Base-by-base conservation (phyloP, 306 rosid genomes). In the Rosa lucieae region DNA sequence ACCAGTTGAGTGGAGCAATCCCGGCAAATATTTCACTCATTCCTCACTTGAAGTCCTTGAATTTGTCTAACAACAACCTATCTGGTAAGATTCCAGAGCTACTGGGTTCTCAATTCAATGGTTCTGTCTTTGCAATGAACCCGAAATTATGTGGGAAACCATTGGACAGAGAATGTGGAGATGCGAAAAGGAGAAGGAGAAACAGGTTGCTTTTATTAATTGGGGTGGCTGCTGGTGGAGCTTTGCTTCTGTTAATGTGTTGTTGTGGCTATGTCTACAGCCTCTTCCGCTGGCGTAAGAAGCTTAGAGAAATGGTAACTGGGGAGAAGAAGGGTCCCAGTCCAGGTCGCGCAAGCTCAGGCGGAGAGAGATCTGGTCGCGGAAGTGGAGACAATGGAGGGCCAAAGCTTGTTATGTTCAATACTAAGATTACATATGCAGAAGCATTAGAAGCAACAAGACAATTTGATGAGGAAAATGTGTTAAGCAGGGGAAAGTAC, bases 401-500 rank as follows among this genome's bases (percentile, higher is more conserved):
- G 7, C 93, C 96, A 55, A 93, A 89, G 26, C 91, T 93, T 1
- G 88, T 93, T 3, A 91, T 93, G 90, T 91, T 93, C 90, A 87
- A 84, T 73, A 88, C 69, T 80, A 93, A 91, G 85, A 93, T 91
- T 23, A 93, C 93, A 1, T 84, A 77, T 40, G 92, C 90, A 0
- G 98, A 93, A 84, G 84, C 96, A 75, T 26, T 93, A 53, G 98
- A 91, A 83, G 98, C 98, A 72, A 93, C 98, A 1, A 91, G 97
- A 68, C 90, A 93, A 55, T 93, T 93, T 11, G 98, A 91, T 18
- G 98, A 93, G 76, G 98, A 93, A 80, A 93, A 91, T 72, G 93
- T 93, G 12, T 62, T 93, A 18, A 93, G 94, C 79, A 79, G 98
- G 52, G 98, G 98, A 75, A 91, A 76, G 81, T 86, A 83, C 11